Evolutionary conservation across 345 rosid genomes (phyloP).

Genomic region (Eucalyptus albens): DNA sequence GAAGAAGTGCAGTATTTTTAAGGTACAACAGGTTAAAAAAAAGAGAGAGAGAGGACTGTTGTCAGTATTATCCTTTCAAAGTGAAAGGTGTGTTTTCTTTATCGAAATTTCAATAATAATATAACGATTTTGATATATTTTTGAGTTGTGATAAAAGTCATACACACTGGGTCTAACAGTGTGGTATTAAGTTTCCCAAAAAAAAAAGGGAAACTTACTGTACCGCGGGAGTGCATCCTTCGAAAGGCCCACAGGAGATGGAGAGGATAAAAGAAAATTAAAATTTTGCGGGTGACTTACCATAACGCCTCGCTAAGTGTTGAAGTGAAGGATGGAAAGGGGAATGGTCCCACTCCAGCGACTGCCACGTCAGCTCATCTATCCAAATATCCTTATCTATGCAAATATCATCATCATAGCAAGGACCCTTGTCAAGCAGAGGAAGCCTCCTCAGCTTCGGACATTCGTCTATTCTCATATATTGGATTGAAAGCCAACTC

Average conservation of each 20-base stretch:
- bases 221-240: neutral
- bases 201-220: neutral
- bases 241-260: neutral
- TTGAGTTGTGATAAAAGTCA: neutral
- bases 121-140: too few species aligned
- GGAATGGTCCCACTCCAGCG: neutral
- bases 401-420: rapidly evolving
- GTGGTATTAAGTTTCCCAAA: neutral
- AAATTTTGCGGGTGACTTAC: neutral
- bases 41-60: too few species aligned
- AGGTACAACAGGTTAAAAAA: neutral
- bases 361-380: neutral
- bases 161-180: neutral
- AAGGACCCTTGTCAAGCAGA: neutral
- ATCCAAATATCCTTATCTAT: neutral
- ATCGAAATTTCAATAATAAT: too few species aligned
- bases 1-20: neutral
- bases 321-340: rapidly evolving
- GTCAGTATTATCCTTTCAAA: too few species aligned
- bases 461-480: rapidly evolving
- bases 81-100: neutral
- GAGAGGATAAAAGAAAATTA: neutral
- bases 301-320: rapidly evolving
- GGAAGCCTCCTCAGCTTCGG: neutral
- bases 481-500: neutral